Base-by-base conservation (phyloP, 371 early-diverging fungal species). In the Dinochytrium kinnereticum region DNA sequence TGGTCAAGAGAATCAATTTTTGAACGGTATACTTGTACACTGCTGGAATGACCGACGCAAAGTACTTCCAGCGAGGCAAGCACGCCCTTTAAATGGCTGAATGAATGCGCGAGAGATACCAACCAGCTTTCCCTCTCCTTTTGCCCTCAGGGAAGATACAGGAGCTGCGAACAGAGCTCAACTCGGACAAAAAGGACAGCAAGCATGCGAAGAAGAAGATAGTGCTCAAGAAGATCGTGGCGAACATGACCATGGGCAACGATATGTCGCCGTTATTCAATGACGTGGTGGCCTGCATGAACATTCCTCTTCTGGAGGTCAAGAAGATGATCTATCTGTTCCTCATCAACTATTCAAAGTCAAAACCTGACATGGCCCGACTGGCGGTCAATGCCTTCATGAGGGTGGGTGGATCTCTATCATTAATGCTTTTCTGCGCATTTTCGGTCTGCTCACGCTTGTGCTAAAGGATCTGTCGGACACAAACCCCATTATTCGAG, bases 231-330 rank as follows among this genome's bases (percentile, higher is more conserved):
- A 95, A 95, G 85, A 94, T 98, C 73, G 94, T 97, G 19, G 97
- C 96, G 74, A 96, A 97, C 78, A 97, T 98, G 97, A 97, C 99
- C 13, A 95, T 98, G 93, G 99, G 99, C 38, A 96, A 96, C 79
- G 98, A 98, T 82, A 96, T 98, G 93, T 93, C 95, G 2, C 88
- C 94, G 17, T 87, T 98, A 53, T 96, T 93, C 80, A 72, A 82
- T 31, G 91, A 92, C 68, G 90, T 92, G 28, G 74, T 92, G 21
- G 86, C 79, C 17, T 91, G 90, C 73, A 85, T 92, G 85, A 67
- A 77, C 57, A 78, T 86, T 33, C 87, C 85, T 0, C 80, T 82
- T 69, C 79, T 91, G 26, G 92, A 92, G 61, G 81, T 95, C 74
- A 98, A 98, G 82, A 98, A 97, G 87, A 93, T 98, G 90, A 95